Conservation (phyloP, 2,329 filamentous ascomycete genomes). For the Trichothecium sympodiale region DNA sequence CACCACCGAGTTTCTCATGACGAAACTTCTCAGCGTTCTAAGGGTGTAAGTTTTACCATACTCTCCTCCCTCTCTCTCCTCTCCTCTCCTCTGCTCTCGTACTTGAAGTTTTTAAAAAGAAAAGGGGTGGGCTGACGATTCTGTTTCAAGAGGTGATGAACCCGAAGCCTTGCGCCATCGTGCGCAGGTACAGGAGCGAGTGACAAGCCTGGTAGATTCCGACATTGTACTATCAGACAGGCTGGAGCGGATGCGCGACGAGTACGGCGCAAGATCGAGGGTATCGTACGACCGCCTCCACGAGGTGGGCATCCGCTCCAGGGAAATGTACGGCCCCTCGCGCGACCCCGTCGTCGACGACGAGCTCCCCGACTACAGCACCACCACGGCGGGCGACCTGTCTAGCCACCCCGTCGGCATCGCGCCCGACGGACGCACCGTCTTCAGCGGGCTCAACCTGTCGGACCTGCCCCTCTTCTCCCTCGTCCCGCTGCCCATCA, state of each 20-base stretch:
- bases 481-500: conserved; percentile 9
- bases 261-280: conserved; percentile 4
- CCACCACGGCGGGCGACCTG: conserved; percentile 15
- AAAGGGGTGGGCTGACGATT: too few relatives aligned
- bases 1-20: conserved; percentile 6
- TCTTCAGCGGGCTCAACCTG: conserved; percentile 9
- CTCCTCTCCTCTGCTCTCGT: too few relatives aligned
- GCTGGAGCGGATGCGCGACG: conserved; percentile 7
- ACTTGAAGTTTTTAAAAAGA: too few relatives aligned
- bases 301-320: conserved; percentile 6
- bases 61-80: too few relatives aligned
- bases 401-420: conserved; percentile 6
- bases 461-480: conserved; percentile 6
- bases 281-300: conserved; percentile 4
- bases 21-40: conserved; percentile 8
- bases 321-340: conserved; percentile 5
- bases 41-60: conserved; percentile 6
- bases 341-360: conserved; percentile 1
- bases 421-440: conserved; percentile 6
- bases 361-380: conserved; percentile 7
- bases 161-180: conserved; percentile 6
- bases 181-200: conserved; percentile 3
- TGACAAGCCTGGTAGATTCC: conserved; percentile 6
- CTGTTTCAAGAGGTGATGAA: conserved; percentile 4
- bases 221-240: conserved; percentile 7